phyloP scores from a whole-genome alignment of 495 filamentous ascomycete genomes.

The Lasiosphaeriaceae sp. region DNA sequence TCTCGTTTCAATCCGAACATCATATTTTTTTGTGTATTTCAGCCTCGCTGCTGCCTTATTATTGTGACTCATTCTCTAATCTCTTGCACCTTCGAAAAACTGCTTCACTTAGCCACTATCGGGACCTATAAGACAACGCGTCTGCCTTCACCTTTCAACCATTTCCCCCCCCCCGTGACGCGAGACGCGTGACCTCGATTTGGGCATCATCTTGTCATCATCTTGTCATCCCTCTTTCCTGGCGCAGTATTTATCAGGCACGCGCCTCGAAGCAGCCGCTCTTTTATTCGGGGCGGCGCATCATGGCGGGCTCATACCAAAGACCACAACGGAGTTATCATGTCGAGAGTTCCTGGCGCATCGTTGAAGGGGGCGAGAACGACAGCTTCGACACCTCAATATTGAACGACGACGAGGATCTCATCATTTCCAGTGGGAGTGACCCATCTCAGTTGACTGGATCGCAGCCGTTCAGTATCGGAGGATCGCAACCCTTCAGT shows the following conservation, averaged over 20 bases:
- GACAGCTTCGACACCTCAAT: conserved; percentile 48
- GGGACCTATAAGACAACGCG: conserved; percentile 2
- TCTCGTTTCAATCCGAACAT: neutral
- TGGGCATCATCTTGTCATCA: neutral
- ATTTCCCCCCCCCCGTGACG: conserved; percentile 9
- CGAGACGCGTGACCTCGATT: conserved; percentile 12
- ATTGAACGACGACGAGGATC: conserved; percentile 35
- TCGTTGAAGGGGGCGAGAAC: conserved; percentile 48
- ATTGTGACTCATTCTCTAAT: conserved; percentile 3
- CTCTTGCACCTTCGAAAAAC: neutral
- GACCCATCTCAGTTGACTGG: conserved; percentile 33
- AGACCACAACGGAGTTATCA: conserved; percentile 23
- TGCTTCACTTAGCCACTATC: neutral
- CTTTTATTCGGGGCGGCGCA: neutral
- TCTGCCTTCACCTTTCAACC: conserved; percentile 7
- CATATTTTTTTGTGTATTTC: neutral
- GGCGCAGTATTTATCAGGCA: neutral
- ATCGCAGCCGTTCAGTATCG: conserved; percentile 32
- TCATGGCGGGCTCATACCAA: conserved; percentile 15
- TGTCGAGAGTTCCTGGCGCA: conserved; percentile 46
- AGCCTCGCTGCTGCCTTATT: neutral
- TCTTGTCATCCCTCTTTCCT: neutral
- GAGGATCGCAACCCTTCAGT: conserved; percentile 28
- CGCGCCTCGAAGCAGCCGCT: neutral
- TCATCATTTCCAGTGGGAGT: conserved; percentile 32